Conservation (phyloP, 345 rosid species). For the Pseudoturritis turrita region DNA sequence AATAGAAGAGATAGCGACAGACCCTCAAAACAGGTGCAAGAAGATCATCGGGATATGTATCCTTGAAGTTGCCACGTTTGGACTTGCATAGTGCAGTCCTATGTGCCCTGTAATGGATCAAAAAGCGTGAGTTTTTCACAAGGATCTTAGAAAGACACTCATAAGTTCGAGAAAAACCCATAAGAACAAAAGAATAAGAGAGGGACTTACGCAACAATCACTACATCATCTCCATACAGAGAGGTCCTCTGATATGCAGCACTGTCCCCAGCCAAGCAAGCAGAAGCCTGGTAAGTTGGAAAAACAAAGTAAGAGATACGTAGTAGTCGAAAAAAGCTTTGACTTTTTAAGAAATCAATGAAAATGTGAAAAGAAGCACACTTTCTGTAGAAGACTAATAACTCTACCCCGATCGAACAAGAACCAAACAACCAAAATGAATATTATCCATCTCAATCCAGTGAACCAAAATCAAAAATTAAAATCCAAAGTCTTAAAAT, state of each 20-base stretch:
- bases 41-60: conserved; percentile 86
- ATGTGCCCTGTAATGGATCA: conserved; percentile 51
- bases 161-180: background rate
- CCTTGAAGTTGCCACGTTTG: conserved; percentile 91
- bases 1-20: background rate
- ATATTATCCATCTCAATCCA: background rate
- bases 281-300: conserved; percentile 53
- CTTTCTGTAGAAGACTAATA: background rate
- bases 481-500: background rate
- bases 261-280: conserved; percentile 89
- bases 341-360: background rate
- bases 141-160: background rate
- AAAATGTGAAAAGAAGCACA: background rate
- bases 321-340: background rate
- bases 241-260: conserved; percentile 80
- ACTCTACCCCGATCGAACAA: background rate
- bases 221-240: conserved; percentile 83
- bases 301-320: background rate
- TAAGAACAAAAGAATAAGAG: background rate
- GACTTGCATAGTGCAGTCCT: conserved; percentile 88
- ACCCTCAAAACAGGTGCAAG: conserved; percentile 96
- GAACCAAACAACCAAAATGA: background rate
- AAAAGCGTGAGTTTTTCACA: background rate
- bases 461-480: background rate
- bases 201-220: conserved; percentile 80